Percentiles rank a stretch among this genome's conserved stretches.
Conservation (phyloP, 441 rosid genomes). For the Arabidopsis hybrid region DNA sequence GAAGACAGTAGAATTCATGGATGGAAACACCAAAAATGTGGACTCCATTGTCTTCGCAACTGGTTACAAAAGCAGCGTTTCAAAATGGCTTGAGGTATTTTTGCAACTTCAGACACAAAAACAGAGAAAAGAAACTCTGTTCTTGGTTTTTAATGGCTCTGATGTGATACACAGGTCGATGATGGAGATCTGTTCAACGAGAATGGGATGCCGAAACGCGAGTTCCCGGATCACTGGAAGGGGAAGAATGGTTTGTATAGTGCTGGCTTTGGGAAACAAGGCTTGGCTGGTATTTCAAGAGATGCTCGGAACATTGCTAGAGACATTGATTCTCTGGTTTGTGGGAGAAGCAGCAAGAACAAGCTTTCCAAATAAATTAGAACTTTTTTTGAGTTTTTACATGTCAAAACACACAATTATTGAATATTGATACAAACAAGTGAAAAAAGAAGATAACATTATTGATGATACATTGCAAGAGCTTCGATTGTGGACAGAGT, state of each 20-base stretch:
- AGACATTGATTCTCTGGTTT: slow-evolving; percentile 40
- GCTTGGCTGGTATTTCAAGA: slow-evolving; percentile 49
- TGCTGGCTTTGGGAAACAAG: slow-evolving; percentile 53
- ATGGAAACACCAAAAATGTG: slow-evolving; percentile 26
- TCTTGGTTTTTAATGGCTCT: slow-evolving; percentile 34
- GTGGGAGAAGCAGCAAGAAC: slow-evolving; percentile 13
- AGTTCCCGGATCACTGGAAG: slow-evolving; percentile 54
- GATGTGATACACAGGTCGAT: slow-evolving; percentile 28
- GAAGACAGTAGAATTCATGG: slow-evolving; percentile 40
- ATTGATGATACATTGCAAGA: slow-evolving; percentile 24
- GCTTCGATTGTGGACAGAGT: not conserved
- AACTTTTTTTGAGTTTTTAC: not conserved
- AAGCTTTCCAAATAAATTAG: slow-evolving; percentile 1
- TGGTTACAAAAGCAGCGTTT: slow-evolving; percentile 56
- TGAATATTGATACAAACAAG: slow-evolving; percentile 25
- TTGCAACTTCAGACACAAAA: not conserved
- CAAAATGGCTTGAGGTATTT: slow-evolving; percentile 59
- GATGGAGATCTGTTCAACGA: slow-evolving; percentile 45
- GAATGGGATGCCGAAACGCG: slow-evolving; percentile 49
- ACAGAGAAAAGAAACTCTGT: not conserved
- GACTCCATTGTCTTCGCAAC: slow-evolving; percentile 61
- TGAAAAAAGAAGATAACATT: slow-evolving; percentile 13
- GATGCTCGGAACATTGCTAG: slow-evolving; percentile 52
- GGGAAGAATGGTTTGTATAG: slow-evolving; percentile 54
- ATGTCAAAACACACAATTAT: slow-evolving; percentile 25